Evolutionary conservation across 805 yeast genomes (phyloP), one percentile per base, ranked within the genome.

Genomic region (Metschnikowia amazonensis): DNA sequence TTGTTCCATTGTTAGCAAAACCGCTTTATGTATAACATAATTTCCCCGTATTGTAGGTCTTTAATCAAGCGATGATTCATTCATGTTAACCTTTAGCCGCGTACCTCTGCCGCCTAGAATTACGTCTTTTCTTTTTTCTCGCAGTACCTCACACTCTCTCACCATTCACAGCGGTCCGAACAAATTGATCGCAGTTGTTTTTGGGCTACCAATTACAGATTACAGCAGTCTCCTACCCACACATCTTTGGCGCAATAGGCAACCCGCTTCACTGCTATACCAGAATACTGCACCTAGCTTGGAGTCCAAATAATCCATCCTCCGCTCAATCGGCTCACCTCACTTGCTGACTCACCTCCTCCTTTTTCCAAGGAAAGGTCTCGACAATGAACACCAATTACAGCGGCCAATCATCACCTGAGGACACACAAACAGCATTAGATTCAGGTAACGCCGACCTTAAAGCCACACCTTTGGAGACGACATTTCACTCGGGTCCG

Each of bases 321-420:
- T 11, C 21, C 27, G 14, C 18, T n/a, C 29, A 24, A 13, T 13
- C 43, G 30, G 13, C 16, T 21, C 18, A 23, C 34, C 35, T 11
- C 37, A n/a, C 36, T 31, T 32, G 36, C 30, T 42, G 35, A 37
- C 25, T 31, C 48, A 29, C 47, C 39, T n/a, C 42, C 35, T 25
- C 45, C 42, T 35, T 23, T 25, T 32, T 29, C 11, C 32, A 36
- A 33, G 35, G 29, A 28, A 27, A 29, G 46, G 30, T 31, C 24
- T 34, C 32, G 25, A 44, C 38, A 29, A 53, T 51, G 57, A 49
- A 45, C 53, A 44, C 42, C 49, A 36, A 49, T 37, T 36, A 40
- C 28, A 38, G 44, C 33, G 46, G 43, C 36, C 46, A 28, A 23
- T 29, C 48, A 18, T 38, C 27, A 13, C 30, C 42, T 30, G 46